These are phyloP conservation scores for Coemansia sp. DNA, from an alignment of 192 early-diverging fungal genomes.

Conservation along the genomic window DNA sequence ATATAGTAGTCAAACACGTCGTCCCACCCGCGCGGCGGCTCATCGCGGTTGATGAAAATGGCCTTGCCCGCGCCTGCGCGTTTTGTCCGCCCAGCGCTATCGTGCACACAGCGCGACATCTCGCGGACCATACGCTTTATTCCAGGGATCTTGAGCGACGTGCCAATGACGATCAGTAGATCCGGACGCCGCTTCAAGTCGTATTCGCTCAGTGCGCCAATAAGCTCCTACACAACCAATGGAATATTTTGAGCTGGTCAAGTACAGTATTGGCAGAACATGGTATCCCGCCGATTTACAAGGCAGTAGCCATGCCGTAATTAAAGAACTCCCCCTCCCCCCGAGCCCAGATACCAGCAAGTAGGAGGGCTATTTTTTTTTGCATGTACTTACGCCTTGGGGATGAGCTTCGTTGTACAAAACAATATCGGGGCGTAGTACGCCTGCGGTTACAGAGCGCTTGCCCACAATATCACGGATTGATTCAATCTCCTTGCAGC, in stretches of 20 bases:
- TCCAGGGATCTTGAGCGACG: constrained; percentile 50
- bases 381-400: constrained; percentile 43
- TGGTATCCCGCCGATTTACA: too few relatives aligned
- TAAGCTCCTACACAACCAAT: constrained; percentile 26
- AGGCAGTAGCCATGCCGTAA: too few relatives aligned
- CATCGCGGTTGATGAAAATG: constrained; percentile 46
- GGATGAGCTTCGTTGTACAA: constrained; percentile 80
- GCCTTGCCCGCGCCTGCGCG: constrained; percentile 37
- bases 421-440: constrained; percentile 86
- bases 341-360: too few relatives aligned
- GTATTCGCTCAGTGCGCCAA: constrained; percentile 35
- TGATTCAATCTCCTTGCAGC: constrained; percentile 50
- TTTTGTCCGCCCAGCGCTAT: constrained; percentile 17
- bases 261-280: neutral
- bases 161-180: constrained; percentile 51
- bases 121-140: constrained; percentile 50
- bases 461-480: constrained; percentile 59
- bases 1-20: constrained; percentile 50
- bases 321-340: too few relatives aligned
- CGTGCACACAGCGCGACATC: constrained; percentile 46
- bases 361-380: too few relatives aligned
- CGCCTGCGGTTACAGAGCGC: constrained; percentile 66
- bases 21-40: constrained; percentile 47
- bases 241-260: too few relatives aligned
- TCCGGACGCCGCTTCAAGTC: constrained; percentile 48